A percentile compares a stretch with the other conserved stretches of the same genome.
phyloP scores from a whole-genome alignment of 1,284 basidiomycete genomes.

The Irpex sp. region DNA sequence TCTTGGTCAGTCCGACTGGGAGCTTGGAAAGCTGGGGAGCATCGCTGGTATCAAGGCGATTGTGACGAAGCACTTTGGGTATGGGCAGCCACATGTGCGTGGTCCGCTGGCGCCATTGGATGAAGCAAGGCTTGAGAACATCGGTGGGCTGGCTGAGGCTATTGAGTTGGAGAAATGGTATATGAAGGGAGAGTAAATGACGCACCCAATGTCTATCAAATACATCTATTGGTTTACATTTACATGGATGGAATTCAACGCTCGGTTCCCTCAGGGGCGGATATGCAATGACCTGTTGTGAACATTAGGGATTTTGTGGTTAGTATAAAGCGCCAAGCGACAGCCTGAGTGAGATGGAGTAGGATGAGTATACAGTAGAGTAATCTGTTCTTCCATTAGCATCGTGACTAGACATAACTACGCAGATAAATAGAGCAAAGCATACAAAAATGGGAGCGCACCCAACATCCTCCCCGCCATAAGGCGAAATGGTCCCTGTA shows the following conservation, averaged over 20 bases:
- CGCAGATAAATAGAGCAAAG: background rate
- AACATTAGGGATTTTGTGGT: too few relatives aligned
- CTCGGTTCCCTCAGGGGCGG: too few relatives aligned
- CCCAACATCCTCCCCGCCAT: background rate
- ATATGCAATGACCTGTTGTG: background rate
- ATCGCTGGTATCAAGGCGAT: slow-evolving; percentile 71
- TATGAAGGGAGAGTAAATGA: slow-evolving; percentile 19
- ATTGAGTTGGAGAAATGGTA: slow-evolving; percentile 61
- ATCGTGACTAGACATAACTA: background rate
- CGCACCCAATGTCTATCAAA: background rate
- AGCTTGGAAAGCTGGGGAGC: slow-evolving; percentile 66
- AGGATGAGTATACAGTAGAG: background rate
- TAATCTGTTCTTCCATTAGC: background rate
- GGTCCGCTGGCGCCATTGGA: slow-evolving; percentile 52
- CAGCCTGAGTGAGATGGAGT: too few relatives aligned
- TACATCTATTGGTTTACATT: background rate
- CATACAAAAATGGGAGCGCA: background rate
- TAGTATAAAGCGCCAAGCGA: too few relatives aligned
- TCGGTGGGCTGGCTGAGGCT: slow-evolving; percentile 49
- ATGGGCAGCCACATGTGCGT: slow-evolving; percentile 56
- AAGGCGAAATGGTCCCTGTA: background rate
- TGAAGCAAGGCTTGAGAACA: slow-evolving; percentile 31
- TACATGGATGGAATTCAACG: background rate
- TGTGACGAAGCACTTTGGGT: slow-evolving; percentile 65
- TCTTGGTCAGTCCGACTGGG: slow-evolving; percentile 73